These are phyloP conservation scores for Epichloe coenophiala DNA, from an alignment of 2,329 filamentous ascomycete species.

Conservation along the genomic window DNA sequence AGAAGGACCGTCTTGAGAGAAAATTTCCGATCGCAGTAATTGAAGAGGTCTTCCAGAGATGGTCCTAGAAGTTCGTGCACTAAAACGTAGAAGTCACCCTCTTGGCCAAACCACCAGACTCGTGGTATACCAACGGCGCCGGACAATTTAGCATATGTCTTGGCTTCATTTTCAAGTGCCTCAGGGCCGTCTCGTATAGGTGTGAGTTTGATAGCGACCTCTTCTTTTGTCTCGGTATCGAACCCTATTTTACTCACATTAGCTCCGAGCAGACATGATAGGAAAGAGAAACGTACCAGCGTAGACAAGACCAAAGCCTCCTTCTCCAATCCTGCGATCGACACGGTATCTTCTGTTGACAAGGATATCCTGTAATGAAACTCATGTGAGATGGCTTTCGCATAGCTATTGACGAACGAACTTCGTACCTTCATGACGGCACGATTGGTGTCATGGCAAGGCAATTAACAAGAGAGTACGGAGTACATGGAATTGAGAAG, in stretches of 20 bases:
- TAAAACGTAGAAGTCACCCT: conserved; percentile 99
- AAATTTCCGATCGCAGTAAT: conserved; percentile 99
- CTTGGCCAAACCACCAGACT: conserved; percentile 97
- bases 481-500: background rate
- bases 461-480: background rate
- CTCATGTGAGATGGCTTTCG: background rate
- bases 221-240: conserved; percentile 98
- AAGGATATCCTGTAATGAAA: background rate
- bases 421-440: background rate
- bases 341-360: background rate
- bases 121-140: conserved; percentile 96
- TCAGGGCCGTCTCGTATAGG: conserved; percentile 98
- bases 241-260: conserved; percentile 47
- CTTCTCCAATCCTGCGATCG: conserved; percentile 1
- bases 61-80: conserved; percentile 93
- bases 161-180: conserved; percentile 94
- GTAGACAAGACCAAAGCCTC: conserved; percentile 4
- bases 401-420: background rate
- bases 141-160: conserved; percentile 78
- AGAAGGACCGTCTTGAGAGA: conserved; percentile 95
- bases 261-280: background rate
- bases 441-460: background rate
- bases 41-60: conserved; percentile 95
- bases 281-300: background rate
- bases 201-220: conserved; percentile 99